Evolutionary conservation across 257 asterid genomes (phyloP).

Genomic region (Nicotiana tomentosiformis): DNA sequence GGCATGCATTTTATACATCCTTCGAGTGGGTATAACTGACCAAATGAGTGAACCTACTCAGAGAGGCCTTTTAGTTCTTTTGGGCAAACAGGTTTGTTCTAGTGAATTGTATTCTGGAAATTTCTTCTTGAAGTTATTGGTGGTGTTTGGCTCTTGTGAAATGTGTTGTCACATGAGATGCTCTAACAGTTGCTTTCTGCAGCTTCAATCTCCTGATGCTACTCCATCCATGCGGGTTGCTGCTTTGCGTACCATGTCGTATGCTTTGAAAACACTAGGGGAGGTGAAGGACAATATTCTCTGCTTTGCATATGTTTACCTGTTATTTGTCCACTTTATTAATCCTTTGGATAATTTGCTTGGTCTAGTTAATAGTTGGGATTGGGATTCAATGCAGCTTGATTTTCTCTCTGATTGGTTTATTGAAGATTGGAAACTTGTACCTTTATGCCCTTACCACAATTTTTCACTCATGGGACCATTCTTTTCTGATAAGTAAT

Average conservation of each 20-base stretch:
- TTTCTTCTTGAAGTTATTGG: background rate
- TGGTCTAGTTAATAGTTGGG: background rate
- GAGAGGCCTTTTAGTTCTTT: conserved; percentile 76
- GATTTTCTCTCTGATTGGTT: conserved; percentile 1
- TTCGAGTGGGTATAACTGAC: conserved; percentile 91
- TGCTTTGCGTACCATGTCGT: conserved; percentile 71
- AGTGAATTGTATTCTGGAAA: conserved; percentile 17
- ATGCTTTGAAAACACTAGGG: conserved; percentile 82
- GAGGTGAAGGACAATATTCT: conserved; percentile 56
- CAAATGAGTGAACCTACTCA: conserved; percentile 97
- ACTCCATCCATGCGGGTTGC: conserved; percentile 90
- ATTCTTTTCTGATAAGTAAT: background rate
- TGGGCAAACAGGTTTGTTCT: conserved; percentile 79
- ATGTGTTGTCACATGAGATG: conserved; percentile 10
- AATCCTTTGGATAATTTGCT: background rate
- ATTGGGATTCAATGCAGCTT: background rate
- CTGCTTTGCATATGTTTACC: conserved; percentile 17
- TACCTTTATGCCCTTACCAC: background rate
- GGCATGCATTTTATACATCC: conserved; percentile 92
- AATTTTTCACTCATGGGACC: background rate
- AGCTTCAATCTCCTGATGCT: conserved; percentile 82
- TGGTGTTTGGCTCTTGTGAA: background rate
- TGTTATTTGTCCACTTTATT: background rate
- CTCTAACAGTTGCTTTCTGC: conserved; percentile 33
- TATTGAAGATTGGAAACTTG: background rate